Percentiles rank a stretch among this genome's conserved stretches.
phyloP scores from a whole-genome alignment of 2,329 filamentous ascomycete genomes.

The Diatrype stigma region DNA sequence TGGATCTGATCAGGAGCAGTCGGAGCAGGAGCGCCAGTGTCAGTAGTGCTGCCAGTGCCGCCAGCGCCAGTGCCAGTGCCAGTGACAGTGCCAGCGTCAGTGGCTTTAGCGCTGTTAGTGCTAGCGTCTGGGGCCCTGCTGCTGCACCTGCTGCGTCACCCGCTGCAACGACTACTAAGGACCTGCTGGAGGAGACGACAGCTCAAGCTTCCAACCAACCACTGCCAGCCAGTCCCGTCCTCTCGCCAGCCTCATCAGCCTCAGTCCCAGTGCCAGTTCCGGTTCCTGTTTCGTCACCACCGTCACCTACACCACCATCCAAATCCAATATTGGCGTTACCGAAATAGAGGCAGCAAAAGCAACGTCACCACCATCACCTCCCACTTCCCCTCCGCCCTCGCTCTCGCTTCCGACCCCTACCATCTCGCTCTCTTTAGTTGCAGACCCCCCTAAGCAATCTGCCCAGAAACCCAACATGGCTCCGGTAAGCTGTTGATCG shows the following conservation, averaged over 20 bases:
- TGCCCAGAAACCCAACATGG: slow-evolving; percentile 43
- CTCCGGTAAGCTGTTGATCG: slow-evolving; percentile 57
- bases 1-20: slow-evolving; percentile 41
- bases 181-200: slow-evolving; percentile 9
- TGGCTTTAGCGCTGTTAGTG: neutral
- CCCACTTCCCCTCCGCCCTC: slow-evolving; percentile 28
- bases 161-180: slow-evolving; percentile 6
- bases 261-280: too few species aligned
- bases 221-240: slow-evolving; percentile 26
- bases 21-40: slow-evolving; percentile 17
- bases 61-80: slow-evolving; percentile 9
- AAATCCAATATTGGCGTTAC: too few species aligned
- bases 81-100: slow-evolving; percentile 8
- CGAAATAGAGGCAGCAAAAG: too few species aligned
- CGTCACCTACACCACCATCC: slow-evolving; percentile 23
- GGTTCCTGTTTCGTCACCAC: slow-evolving; percentile 2
- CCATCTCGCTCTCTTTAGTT: slow-evolving; percentile 20
- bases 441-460: slow-evolving; percentile 18
- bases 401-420: slow-evolving; percentile 26
- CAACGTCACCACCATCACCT: slow-evolving; percentile 23
- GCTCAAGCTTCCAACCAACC: slow-evolving; percentile 22
- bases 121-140: slow-evolving; percentile 4
- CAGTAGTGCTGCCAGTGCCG: slow-evolving; percentile 16
- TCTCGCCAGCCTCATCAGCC: slow-evolving; percentile 11
- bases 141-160: slow-evolving; percentile 18